Evolutionary conservation across 768 basidiomycete species (phyloP), one percentile per base, ranked within the genome.

Genomic region (Tylopilus intermedius): DNA sequence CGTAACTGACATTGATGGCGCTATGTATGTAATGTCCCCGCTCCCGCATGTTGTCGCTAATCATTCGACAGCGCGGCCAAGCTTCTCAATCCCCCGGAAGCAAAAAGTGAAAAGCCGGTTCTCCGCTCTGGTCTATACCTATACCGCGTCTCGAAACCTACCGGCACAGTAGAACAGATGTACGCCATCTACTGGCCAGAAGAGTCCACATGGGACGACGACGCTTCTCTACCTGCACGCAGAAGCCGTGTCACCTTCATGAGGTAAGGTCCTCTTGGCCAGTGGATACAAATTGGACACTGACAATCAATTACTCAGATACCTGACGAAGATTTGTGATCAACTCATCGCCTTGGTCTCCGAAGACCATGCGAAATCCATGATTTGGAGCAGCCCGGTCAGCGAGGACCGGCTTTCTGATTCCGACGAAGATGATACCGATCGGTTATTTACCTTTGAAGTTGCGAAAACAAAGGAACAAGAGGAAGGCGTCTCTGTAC

Each of bases 131-230:
- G 81, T 15, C 57, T 83, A 8, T 83, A 83, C 51, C 56, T 77
- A 30, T 67, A 73, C 29, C 67, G 66, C n/a, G 21, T 57, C 52
- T 18, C 32, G 26, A n/a, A 44, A n/a, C 22, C 41, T 45, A 54
- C 55, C 2, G 26, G 32, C 0, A 54, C 41, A 7, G 30, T 9
- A 0, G 60, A 70, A 29, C 58, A 62, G n/a, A 51, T 76, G 5
- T 80, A 77, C 53, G 73, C 80, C 7, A 60, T 83, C 3, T 85
- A 79, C 54, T 84, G 83, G 83, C 83, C 83, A 0, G 80, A 85
- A 56, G 74, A 79, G 13, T 69, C 67, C 0, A 82, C 82, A 0
- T 84, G 82, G 83, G 61, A 77, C 35, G 80, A 83, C 54, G 63
- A 71, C 32, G 75, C 80, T 1, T 55, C 71, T 14, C 71, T 76